These are phyloP conservation scores for Schwanniomyces yamadae DNA, from an alignment of 805 yeast genomes.

Conservation along the genomic window DNA sequence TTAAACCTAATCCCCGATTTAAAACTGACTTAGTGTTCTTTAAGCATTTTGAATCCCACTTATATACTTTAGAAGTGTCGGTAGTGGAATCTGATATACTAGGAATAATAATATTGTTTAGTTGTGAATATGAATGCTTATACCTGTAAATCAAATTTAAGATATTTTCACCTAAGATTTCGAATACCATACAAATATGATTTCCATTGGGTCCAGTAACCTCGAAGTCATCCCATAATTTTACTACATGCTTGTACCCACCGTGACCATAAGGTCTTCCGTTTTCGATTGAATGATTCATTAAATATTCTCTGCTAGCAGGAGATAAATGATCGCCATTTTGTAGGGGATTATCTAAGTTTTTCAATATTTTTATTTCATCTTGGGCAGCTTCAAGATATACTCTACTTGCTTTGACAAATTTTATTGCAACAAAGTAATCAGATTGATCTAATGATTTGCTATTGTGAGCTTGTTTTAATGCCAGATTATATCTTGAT, in stretches of 20 bases:
- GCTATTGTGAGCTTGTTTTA: constrained; percentile 20
- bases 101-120: not conserved
- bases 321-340: constrained; percentile 12
- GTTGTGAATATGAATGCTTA: constrained; percentile 18
- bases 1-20: constrained; percentile 17
- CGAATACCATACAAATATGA: constrained; percentile 67
- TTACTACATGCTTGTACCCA: constrained; percentile 53
- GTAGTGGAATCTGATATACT: not conserved
- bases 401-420: constrained; percentile 53
- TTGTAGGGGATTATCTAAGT: constrained; percentile 21
- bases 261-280: constrained; percentile 30
- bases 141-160: constrained; percentile 50
- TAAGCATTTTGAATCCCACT: constrained; percentile 16
- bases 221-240: constrained; percentile 53
- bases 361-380: constrained; percentile 53
- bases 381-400: constrained; percentile 65
- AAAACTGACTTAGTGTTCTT: constrained; percentile 22
- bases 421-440: constrained; percentile 59
- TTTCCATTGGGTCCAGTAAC: constrained; percentile 62
- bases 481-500: constrained; percentile 8
- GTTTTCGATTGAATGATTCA: constrained; percentile 2
- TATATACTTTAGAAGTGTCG: constrained; percentile 13
- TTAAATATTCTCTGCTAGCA: constrained; percentile 11
- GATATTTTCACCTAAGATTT: constrained; percentile 61
- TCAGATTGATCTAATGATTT: constrained; percentile 15